phyloP scores from a whole-genome alignment of 164 flowering plant genomes.

The Vitis labrusca region DNA sequence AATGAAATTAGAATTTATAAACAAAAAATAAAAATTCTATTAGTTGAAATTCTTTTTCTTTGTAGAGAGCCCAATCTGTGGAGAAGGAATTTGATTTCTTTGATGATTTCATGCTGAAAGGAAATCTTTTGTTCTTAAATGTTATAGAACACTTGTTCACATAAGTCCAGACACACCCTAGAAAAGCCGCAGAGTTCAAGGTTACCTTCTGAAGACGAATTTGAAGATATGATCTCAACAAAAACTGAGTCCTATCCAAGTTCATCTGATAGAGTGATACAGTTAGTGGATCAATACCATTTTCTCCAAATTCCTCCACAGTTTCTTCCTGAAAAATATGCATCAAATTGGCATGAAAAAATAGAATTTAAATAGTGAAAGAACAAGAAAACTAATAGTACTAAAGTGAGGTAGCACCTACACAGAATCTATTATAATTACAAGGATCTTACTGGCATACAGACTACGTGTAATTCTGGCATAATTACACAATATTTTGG shows the following conservation, averaged over 20 bases:
- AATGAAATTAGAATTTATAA: too few species aligned
- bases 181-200: not conserved
- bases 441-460: not conserved
- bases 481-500: not conserved
- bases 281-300: constrained; percentile 64
- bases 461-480: not conserved
- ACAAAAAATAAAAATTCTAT: too few species aligned
- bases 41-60: too few species aligned
- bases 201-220: constrained; percentile 83
- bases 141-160: not conserved
- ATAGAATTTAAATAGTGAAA: not conserved
- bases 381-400: not conserved
- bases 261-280: constrained; percentile 92
- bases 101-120: too few species aligned
- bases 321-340: constrained; percentile 58
- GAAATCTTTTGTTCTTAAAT: not conserved
- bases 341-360: constrained; percentile 5
- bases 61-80: too few species aligned
- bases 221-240: constrained; percentile 85
- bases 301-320: constrained; percentile 52
- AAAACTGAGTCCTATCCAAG: constrained; percentile 71
- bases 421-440: not conserved
- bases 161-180: not conserved
- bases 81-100: too few species aligned
- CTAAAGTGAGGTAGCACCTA: too few species aligned